Conservation (phyloP, 192 early-diverging fungal species). For the Gigaspora rosea region DNA sequence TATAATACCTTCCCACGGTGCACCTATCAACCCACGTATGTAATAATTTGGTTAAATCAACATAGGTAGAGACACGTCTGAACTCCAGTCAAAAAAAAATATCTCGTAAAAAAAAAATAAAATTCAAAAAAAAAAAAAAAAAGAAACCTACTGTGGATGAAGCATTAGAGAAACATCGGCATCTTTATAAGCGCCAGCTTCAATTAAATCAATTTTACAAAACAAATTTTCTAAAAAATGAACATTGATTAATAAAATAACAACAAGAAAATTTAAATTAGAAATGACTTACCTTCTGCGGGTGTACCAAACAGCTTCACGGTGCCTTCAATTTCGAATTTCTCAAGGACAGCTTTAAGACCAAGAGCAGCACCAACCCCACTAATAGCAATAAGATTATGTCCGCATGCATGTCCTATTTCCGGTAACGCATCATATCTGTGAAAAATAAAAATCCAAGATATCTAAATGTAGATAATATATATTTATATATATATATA, state of each 20-base stretch:
- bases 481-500: background rate
- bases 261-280: background rate
- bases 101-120: too few species aligned
- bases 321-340: constrained; percentile 49
- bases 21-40: too few species aligned
- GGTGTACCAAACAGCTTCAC: constrained; percentile 77
- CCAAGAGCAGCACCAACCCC: constrained; percentile 65
- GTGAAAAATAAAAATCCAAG: background rate
- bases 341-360: constrained; percentile 34
- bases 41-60: too few species aligned
- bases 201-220: constrained; percentile 74
- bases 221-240: constrained; percentile 51
- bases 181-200: constrained; percentile 70
- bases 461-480: background rate
- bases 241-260: background rate
- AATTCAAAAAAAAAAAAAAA: too few species aligned
- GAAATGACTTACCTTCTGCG: constrained; percentile 53
- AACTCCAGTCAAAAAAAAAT: too few species aligned
- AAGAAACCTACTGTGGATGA: constrained; percentile 59
- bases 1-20: too few species aligned
- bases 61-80: too few species aligned
- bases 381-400: constrained; percentile 70
- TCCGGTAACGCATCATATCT: constrained; percentile 66
- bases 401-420: constrained; percentile 68
- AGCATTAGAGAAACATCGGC: constrained; percentile 78